A percentile compares a stretch with the other conserved stretches of the same genome.
Evolutionary conservation across 129 eudicot genomes (phyloP).

Genomic region (Centaurea solstitialis): DNA sequence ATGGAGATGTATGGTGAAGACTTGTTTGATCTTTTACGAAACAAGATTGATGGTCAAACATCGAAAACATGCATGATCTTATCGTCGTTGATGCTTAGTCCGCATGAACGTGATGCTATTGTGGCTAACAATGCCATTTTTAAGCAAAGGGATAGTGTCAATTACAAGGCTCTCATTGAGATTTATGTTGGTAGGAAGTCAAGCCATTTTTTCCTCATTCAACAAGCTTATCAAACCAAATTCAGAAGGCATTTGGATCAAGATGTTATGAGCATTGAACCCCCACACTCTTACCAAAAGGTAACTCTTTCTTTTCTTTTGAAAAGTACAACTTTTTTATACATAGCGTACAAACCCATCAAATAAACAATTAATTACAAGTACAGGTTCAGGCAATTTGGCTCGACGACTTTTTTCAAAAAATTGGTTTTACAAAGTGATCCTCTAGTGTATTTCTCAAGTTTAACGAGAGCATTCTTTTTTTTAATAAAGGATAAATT

Average conservation of each 20-base stretch:
- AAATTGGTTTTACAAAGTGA: no score
- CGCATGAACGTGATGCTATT: constrained; percentile 65
- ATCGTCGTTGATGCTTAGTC: constrained; percentile 52
- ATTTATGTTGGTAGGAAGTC: constrained; percentile 72
- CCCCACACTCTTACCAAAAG: constrained; percentile 74
- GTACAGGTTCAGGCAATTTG: background rate
- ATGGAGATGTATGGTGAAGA: constrained; percentile 67
- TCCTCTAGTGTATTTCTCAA: no score
- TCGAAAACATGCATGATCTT: constrained; percentile 32
- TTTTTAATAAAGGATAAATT: no score
- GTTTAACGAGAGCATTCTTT: no score
- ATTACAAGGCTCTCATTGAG: constrained; percentile 66
- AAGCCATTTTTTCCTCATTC: constrained; percentile 71
- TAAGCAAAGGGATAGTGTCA: constrained; percentile 20
- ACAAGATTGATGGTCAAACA: constrained; percentile 2
- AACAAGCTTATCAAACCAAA: constrained; percentile 66
- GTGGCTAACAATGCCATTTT: constrained; percentile 58
- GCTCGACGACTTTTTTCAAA: no score
- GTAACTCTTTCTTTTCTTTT: constrained; percentile 29
- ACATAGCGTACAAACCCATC: background rate
- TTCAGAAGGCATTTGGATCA: constrained; percentile 60
- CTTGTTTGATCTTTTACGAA: constrained; percentile 31
- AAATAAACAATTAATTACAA: background rate
- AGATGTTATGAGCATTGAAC: constrained; percentile 65
- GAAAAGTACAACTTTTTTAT: background rate